Base-by-base conservation (phyloP, 176 grass and related monocot genomes). In the Aegilops speltoides region DNA sequence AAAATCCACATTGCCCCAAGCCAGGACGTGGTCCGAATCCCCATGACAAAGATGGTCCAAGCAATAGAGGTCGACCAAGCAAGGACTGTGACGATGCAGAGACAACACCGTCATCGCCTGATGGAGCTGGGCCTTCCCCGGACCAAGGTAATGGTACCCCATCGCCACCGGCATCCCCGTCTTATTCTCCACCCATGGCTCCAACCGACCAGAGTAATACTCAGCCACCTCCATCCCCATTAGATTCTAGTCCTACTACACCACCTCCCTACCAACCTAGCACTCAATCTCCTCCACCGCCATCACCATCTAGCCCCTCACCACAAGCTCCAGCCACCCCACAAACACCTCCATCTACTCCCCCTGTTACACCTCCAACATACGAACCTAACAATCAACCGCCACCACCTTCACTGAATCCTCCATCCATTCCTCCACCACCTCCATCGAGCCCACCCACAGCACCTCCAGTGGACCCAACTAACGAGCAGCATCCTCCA, bases 1-100 rank as follows among this genome's bases (percentile, higher is more conserved):
- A 89, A 6, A 89, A 89, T 33, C 82, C 87, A 16, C 87, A 89
- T 54, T 89, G 87, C 24, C 68, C 87, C 7, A 89, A 89, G 36
- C 87, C 87, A 5, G 82, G 87, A 7, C 41, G 5, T 3, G 82
- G 87, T 33, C 82, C 76, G 0, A 43, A 74, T 2, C 87, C 87
- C 9, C 82, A 89, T 20, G 82, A 41, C 0, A 10, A 74, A 0
- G 22, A 40, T n/a, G 34, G 22, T 13, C 68, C 19, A 6, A 71
- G 1, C 34, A 40, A 71, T 0, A 4, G 38, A 25, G 87, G 82
- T 3, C 41, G n/a, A 7, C 43, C 22, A 0, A 85, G 80, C 57
- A 74, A 65, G 62, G 28, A 73, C 0, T 89, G 87, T 5, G 79
- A 85, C 3, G 59, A 48, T 26, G 64, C 10, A 43, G 45, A 83